These are phyloP conservation scores for Aspergillus fumigatiaffinis DNA, from an alignment of 2,329 filamentous ascomycete genomes.

Conservation along the genomic window DNA sequence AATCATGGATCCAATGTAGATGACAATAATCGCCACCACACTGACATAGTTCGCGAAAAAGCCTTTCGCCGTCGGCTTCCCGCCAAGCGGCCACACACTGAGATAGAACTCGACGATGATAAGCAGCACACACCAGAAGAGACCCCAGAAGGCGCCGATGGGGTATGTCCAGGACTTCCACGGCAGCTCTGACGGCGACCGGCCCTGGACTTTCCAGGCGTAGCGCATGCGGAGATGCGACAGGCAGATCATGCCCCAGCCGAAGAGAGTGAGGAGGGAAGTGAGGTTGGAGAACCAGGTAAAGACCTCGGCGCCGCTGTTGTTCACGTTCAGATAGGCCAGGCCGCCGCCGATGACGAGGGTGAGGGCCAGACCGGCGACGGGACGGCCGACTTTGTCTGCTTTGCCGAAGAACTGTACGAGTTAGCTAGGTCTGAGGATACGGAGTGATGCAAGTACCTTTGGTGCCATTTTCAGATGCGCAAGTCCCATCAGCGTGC, in stretches of 20 bases:
- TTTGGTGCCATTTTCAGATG: constrained; percentile 43
- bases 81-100: constrained; percentile 42
- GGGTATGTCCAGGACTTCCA: constrained; percentile 47
- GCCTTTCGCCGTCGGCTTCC: constrained; percentile 28
- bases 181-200: constrained; percentile 33
- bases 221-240: constrained; percentile 43
- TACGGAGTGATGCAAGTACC: constrained; percentile 3
- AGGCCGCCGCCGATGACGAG: constrained; percentile 63
- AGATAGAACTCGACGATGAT: constrained; percentile 49
- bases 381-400: constrained; percentile 36
- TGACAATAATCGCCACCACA: constrained; percentile 39
- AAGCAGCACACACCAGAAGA: constrained; percentile 43
- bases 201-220: constrained; percentile 42
- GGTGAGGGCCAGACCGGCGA: constrained; percentile 56
- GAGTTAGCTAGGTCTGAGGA: neutral
- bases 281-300: constrained; percentile 48
- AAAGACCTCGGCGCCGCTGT: constrained; percentile 43
- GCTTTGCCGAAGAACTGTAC: constrained; percentile 25
- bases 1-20: constrained; percentile 40
- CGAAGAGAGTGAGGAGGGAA: constrained; percentile 44
- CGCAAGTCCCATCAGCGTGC: constrained; percentile 44
- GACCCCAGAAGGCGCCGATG: constrained; percentile 42
- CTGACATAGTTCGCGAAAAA: constrained; percentile 50
- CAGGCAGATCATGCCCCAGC: constrained; percentile 44
- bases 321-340: constrained; percentile 42